Evolutionary conservation across 2,329 filamentous ascomycete species (phyloP).

Genomic region (Penicillium rolfsii): DNA sequence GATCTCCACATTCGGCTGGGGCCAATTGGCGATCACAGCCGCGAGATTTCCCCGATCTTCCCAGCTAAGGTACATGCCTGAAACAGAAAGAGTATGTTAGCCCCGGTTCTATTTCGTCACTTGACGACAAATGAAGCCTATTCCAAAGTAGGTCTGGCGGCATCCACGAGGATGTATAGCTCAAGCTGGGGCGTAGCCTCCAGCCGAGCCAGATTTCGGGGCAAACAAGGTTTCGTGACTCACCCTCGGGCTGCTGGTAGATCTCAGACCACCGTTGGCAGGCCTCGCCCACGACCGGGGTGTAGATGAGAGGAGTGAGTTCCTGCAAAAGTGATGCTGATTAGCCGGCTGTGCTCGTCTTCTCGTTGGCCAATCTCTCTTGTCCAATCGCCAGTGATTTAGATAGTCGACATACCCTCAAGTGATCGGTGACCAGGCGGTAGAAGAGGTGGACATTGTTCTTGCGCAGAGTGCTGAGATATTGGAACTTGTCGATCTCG

Average conservation of each 20-base stretch:
- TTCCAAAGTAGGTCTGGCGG: neutral
- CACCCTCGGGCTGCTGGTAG: conserved; percentile 89
- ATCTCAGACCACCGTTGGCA: conserved; percentile 95
- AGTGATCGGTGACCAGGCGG: conserved; percentile 53
- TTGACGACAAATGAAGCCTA: conserved; percentile 6
- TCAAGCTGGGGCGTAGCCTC: neutral
- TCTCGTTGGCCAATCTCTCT: conserved; percentile 19
- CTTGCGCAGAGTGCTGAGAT: conserved; percentile 54
- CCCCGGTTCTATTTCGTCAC: conserved; percentile 30
- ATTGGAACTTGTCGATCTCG: conserved; percentile 55
- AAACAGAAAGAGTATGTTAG: conserved; percentile 24
- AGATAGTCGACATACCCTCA: conserved; percentile 40
- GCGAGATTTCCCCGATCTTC: conserved; percentile 89
- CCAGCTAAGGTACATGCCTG: conserved; percentile 87
- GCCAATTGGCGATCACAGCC: conserved; percentile 91
- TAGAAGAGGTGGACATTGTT: conserved; percentile 59
- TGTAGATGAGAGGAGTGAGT: conserved; percentile 55
- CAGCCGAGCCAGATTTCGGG: neutral
- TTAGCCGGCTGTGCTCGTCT: conserved; percentile 8
- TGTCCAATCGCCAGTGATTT: conserved; percentile 1
- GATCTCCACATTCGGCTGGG: conserved; percentile 85
- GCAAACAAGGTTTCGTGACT: conserved; percentile 21
- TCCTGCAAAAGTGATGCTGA: conserved; percentile 39
- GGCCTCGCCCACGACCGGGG: conserved; percentile 76
- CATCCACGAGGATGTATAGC: neutral